A percentile compares a stretch with the other conserved stretches of the same genome.
Evolutionary conservation across 225 moss, liverwort and hornwort species (phyloP).

Genomic region (Sphagnum tenellum): DNA sequence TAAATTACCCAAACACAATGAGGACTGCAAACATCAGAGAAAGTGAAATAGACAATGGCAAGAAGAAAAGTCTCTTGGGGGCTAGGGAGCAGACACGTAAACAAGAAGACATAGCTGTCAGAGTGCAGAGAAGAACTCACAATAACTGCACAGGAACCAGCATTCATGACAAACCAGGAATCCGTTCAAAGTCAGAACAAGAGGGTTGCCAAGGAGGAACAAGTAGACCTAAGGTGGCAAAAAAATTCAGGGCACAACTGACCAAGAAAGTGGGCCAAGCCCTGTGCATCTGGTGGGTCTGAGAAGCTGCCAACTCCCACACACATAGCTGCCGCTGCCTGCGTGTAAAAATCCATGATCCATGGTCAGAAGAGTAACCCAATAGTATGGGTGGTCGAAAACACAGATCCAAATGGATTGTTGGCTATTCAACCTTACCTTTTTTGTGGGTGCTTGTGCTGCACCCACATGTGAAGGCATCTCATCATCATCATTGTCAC

Average conservation of each 20-base stretch:
- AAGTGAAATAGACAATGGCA: no score
- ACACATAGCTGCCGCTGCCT: conserved; percentile 99
- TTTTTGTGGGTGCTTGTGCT: conserved; percentile 70
- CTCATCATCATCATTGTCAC: conserved; percentile 31
- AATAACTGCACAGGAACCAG: no score
- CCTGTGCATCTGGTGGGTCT: conserved; percentile 92
- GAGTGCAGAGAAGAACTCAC: no score
- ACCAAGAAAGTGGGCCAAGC: conserved; percentile 97
- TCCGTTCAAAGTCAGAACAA: no score
- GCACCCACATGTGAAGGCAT: conserved; percentile 31
- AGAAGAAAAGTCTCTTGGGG: no score
- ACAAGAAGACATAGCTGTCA: no score
- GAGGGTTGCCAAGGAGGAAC: no score
- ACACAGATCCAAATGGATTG: background rate
- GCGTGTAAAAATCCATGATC: background rate
- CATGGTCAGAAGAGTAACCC: background rate
- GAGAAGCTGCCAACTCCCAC: conserved; percentile 97
- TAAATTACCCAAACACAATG: no score
- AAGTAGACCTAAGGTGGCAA: no score
- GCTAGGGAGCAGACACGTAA: no score
- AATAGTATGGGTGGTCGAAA: background rate
- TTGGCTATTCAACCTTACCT: conserved; percentile 6
- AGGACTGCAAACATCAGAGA: no score
- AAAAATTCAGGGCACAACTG: conserved; percentile 2
- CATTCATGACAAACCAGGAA: no score